Percentiles rank a stretch among this genome's conserved stretches.
These are phyloP conservation scores for Salvia rosmarinus DNA, from an alignment of 257 asterid genomes.

Conservation along the genomic window DNA sequence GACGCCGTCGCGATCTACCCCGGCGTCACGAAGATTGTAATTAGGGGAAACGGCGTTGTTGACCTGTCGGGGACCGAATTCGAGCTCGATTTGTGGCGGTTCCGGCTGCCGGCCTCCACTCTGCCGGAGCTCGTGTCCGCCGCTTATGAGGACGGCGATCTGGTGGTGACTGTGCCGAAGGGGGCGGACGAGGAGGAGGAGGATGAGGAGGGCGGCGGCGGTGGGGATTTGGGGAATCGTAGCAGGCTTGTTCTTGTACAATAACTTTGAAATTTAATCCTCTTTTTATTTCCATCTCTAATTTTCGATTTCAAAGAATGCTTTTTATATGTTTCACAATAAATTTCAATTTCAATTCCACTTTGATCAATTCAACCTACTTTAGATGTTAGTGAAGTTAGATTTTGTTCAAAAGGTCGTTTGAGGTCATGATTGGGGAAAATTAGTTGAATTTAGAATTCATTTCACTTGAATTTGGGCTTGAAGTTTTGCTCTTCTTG, in stretches of 20 bases:
- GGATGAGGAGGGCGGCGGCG: conserved; percentile 40
- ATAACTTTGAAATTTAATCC: conserved; percentile 25
- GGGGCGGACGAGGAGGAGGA: conserved; percentile 43
- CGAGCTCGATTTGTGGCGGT: conserved; percentile 82
- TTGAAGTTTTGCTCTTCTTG: background rate
- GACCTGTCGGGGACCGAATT: conserved; percentile 53
- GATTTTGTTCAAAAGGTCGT: background rate
- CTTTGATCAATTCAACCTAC: background rate
- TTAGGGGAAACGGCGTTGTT: conserved; percentile 48
- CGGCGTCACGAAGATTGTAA: conserved; percentile 71
- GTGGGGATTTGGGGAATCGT: conserved; percentile 47
- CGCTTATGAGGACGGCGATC: conserved; percentile 63
- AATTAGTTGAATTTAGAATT: background rate
- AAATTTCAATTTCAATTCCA: conserved; percentile 28
- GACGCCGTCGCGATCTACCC: conserved; percentile 76
- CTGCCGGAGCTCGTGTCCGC: conserved; percentile 73
- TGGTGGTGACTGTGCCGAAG: conserved; percentile 78
- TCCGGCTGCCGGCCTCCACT: conserved; percentile 66
- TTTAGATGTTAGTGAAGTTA: background rate
- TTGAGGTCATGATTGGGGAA: background rate
- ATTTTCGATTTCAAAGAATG: background rate
- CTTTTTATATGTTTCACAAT: conserved; percentile 19
- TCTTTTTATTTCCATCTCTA: no score
- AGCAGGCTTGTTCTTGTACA: conserved; percentile 66
- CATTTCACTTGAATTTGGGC: background rate